Evolutionary conservation across 139 green algal species (phyloP), one percentile per base, ranked within the genome.

Genomic region (Closterium sp.): DNA sequence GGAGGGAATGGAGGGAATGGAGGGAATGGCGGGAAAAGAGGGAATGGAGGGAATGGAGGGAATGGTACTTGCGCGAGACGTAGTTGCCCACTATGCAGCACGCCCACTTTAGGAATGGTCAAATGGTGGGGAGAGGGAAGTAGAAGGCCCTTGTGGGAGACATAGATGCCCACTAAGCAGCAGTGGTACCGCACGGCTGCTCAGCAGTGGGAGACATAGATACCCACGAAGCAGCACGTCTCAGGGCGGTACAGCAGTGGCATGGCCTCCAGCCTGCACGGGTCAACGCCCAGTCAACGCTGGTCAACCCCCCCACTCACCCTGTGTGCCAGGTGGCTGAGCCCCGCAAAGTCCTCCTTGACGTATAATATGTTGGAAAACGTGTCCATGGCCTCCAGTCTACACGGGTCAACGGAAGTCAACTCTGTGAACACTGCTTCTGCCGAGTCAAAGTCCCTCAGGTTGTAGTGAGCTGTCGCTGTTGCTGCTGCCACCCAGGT

Each of bases 321-420:
- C 33, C 95, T 89, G 92, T 98, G 97, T 9, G 98, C 98, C 66
- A 99, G 94, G 90, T 96, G 92, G n/a, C 93, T 96, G 69, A 99
- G 95, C 30, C 93, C 94, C 2, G 96, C 95, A 84, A 89, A 95
- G 55, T 33, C 16, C 90, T 94, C 93, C 35, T 94, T 95, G 31
- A 96, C 94, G 90, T 95, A 96, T 84, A 99, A 95, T 87, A 99
- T 98, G 96, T 99, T 99, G 94, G 94, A 97, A 91, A 98, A 99
- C 8, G 93, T 96, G 96, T 99, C 98, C 94, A 99, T 97, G 89
- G 95, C 97, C 90, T 98, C 96, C 0, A 99, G 89, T 33, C 96
- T 92, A 90, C 97, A 95, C 2, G 97, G 97, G 93, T 99, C 97
- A 43, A 95, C 81, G 7, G 91, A 33, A 64, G 97, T 92, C 90